These are phyloP conservation scores for Pichia ethanolica DNA, from an alignment of 805 yeast genomes.

Conservation along the genomic window DNA sequence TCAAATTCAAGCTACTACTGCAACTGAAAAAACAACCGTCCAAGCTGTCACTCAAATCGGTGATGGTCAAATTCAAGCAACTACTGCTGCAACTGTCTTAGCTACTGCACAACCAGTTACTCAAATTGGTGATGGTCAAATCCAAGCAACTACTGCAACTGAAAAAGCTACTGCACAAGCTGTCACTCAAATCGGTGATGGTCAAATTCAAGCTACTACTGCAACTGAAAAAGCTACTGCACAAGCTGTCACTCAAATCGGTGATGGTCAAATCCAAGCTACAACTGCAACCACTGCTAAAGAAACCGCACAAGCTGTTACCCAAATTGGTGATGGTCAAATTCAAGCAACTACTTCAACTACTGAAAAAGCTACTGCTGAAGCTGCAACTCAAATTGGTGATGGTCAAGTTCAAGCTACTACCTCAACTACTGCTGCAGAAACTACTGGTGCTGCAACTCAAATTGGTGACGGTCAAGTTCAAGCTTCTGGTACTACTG, in stretches of 20 bases:
- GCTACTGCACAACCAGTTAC: slow-evolving; percentile 24
- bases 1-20: slow-evolving; percentile 21
- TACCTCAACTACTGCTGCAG: slow-evolving; percentile 27
- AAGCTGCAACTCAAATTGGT: slow-evolving; percentile 29
- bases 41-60: slow-evolving; percentile 33
- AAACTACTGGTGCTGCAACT: slow-evolving; percentile 13
- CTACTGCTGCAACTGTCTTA: slow-evolving; percentile 27
- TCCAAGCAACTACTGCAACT: slow-evolving; percentile 31
- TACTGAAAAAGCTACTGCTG: slow-evolving; percentile 17
- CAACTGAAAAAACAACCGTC: slow-evolving; percentile 22
- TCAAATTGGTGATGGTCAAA: slow-evolving; percentile 40
- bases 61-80: slow-evolving; percentile 39
- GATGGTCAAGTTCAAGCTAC: slow-evolving; percentile 35
- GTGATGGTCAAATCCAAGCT: slow-evolving; percentile 24
- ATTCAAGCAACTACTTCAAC: slow-evolving; percentile 35
- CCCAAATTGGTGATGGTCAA: slow-evolving; percentile 46
- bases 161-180: slow-evolving; percentile 25
- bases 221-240: slow-evolving; percentile 3
- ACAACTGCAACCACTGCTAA: slow-evolving; percentile 24
- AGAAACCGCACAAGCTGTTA: slow-evolving; percentile 26
- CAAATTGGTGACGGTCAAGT: slow-evolving; percentile 24
- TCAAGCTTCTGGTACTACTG: slow-evolving; percentile 31
- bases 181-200: slow-evolving; percentile 50
- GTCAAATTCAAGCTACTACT: slow-evolving; percentile 27
- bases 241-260: slow-evolving; percentile 23